Base-by-base conservation (phyloP, 306 rosid genomes). In the Prunus davidiana region DNA sequence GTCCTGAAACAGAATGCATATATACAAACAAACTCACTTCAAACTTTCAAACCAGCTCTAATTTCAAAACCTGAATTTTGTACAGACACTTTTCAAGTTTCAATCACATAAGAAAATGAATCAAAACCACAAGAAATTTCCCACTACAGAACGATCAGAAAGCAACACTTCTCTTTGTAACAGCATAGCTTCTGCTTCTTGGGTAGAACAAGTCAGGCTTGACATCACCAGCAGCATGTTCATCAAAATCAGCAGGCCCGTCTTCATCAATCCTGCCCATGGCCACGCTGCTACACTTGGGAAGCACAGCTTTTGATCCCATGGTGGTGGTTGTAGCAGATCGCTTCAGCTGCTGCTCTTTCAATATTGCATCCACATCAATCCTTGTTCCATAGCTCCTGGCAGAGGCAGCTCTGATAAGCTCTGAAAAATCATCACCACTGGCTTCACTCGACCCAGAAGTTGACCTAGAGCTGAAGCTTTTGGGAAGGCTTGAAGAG, bases 251-350 rank as follows among this genome's bases (percentile, higher is more conserved):
- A 57, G 12, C 54, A 11, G 91, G 75, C 46, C 46, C 60, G 38
- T 90, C 93, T 76, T 92, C 97, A 28, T 90, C 97, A 30, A 92
- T 90, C 71, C 76, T 77, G 0, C 92, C 86, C 97, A 92, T 92
- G 2, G 89, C 96, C 6, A 92, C 97, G 65, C 91, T 92, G 4
- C 79, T 63, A 2, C 88, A 78, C 69, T 92, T 92, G 1, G 93
- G 93, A 22, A 92, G 45, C 30, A 84, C 89, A 13, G 84, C 88
- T 22, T 55, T 74, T 0, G 88, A 67, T 2, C 70, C 80, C 76
- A 64, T 34, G 18, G 78, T 22, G 3, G 61, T 68, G 22, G 73
- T 34, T 54, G 58, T n/a, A 3, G 81, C 56, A 18, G 78, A 43
- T 19, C 71, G 64, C 45, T 16, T 22, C n/a, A 65, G 43, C 45